A percentile compares a stretch with the other conserved stretches of the same genome.
phyloP scores from a whole-genome alignment of 495 filamentous ascomycete genomes.

The Choiromyces venosus region DNA sequence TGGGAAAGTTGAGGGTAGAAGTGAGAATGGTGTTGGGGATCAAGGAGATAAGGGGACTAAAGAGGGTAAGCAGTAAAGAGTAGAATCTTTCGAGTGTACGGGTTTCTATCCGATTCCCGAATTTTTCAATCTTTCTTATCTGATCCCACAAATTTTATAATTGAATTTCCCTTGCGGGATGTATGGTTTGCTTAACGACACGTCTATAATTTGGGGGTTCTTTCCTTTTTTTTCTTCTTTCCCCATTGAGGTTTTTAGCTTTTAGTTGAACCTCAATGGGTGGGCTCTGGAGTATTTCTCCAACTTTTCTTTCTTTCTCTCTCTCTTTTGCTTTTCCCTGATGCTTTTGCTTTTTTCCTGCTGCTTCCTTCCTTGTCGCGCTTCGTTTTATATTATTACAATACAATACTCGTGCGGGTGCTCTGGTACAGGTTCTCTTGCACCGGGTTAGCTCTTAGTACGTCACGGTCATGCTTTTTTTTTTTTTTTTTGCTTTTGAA shows the following conservation, averaged over 20 bases:
- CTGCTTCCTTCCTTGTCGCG: neutral
- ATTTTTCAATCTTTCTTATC: neutral
- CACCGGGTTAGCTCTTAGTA: neutral
- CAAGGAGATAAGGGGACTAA: conserved; percentile 4
- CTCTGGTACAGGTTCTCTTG: neutral
- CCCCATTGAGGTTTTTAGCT: neutral
- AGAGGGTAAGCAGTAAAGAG: conserved; percentile 6
- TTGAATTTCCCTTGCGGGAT: neutral
- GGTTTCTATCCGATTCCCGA: neutral
- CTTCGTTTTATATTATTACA: conserved; percentile 2
- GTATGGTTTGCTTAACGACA: neutral
- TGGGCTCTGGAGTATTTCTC: neutral
- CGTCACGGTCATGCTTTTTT: neutral
- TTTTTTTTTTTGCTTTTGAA: neutral
- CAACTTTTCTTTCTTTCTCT: neutral
- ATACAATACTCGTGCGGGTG: too few relatives aligned
- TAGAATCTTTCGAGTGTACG: neutral
- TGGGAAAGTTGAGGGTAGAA: conserved; percentile 16
- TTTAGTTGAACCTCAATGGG: neutral
- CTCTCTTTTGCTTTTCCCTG: neutral
- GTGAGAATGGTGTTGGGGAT: conserved; percentile 3
- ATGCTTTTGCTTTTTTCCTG: neutral
- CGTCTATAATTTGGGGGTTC: neutral
- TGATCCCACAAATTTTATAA: neutral
- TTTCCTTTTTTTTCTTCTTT: neutral